phyloP scores from a whole-genome alignment of 768 basidiomycete genomes.

The Calocera cornea region DNA sequence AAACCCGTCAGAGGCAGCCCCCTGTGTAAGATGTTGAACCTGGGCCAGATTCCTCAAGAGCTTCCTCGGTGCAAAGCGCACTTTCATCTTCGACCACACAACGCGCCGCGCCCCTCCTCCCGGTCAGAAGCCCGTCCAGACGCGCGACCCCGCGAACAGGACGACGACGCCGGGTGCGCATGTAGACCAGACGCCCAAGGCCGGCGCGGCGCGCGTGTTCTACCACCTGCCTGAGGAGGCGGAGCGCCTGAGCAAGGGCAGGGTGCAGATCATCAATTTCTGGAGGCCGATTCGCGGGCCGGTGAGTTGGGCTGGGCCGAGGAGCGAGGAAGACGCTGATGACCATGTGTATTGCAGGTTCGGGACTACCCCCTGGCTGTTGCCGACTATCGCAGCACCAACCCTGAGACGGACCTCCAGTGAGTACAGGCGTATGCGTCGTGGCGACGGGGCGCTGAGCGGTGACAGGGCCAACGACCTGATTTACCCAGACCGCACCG shows the following conservation, averaged over 20 bases:
- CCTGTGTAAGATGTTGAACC: neutral
- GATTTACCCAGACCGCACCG: constrained; percentile 27
- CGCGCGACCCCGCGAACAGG: neutral
- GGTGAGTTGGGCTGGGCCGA: neutral
- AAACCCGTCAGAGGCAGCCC: neutral
- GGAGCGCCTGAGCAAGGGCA: constrained; percentile 29
- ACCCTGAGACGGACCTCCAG: constrained; percentile 26
- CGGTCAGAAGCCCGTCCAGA: neutral
- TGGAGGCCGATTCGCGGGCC: constrained; percentile 30
- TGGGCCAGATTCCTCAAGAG: neutral
- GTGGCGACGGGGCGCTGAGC: neutral
- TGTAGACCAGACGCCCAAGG: constrained; percentile 33
- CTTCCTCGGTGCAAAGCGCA: neutral
- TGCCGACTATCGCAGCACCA: constrained; percentile 30
- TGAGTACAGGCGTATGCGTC: neutral
- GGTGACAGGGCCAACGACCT: constrained; percentile 6
- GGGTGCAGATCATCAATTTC: constrained; percentile 35
- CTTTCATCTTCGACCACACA: constrained; percentile 5
- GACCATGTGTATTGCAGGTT: neutral
- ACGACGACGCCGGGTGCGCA: constrained; percentile 24
- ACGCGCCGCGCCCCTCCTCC: constrained; percentile 21
- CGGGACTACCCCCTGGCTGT: constrained; percentile 30
- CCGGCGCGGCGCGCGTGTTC: constrained; percentile 27
- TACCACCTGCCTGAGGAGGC: constrained; percentile 31
- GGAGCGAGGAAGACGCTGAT: neutral